Evolutionary conservation across 2,329 filamentous ascomycete genomes (phyloP).

Genomic region (Cercospora canescens): DNA sequence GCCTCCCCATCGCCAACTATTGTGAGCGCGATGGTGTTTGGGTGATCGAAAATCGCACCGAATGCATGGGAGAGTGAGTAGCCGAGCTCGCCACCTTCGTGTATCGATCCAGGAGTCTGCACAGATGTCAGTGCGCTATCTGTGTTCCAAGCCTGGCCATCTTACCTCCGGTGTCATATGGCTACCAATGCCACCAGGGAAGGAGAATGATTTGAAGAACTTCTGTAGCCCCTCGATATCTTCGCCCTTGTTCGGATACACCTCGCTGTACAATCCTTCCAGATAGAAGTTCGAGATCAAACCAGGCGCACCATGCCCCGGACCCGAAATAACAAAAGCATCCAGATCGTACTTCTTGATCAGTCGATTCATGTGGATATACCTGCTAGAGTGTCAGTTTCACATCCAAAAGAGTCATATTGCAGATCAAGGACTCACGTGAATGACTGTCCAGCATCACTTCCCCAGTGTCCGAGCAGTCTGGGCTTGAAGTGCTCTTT

Average conservation of each 20-base stretch:
- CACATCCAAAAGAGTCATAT: neutral
- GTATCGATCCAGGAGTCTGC: conserved; percentile 70
- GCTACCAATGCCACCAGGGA: conserved; percentile 75
- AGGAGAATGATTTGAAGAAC: conserved; percentile 83
- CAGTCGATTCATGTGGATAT: conserved; percentile 78
- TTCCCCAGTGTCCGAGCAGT: conserved; percentile 76
- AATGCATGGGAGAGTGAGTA: conserved; percentile 80
- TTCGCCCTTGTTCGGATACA: conserved; percentile 72
- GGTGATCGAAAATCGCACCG: conserved; percentile 73
- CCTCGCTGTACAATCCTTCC: conserved; percentile 74
- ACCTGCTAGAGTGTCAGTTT: conserved; percentile 38
- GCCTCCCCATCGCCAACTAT: conserved; percentile 80
- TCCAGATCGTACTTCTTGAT: conserved; percentile 77
- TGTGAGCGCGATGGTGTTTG: conserved; percentile 70
- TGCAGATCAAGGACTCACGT: conserved; percentile 41
- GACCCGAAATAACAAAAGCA: conserved; percentile 71
- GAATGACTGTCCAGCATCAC: conserved; percentile 77
- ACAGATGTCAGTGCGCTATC: neutral
- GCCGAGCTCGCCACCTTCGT: conserved; percentile 80
- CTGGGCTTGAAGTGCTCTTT: conserved; percentile 72
- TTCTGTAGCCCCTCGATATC: conserved; percentile 67
- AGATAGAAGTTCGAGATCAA: conserved; percentile 75
- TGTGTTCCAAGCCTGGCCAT: neutral
- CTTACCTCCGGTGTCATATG: conserved; percentile 61
- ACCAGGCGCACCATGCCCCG: conserved; percentile 75